Evolutionary conservation across 371 early-diverging fungal genomes (phyloP).

Genomic region (Basidiobolus meristosporus): DNA sequence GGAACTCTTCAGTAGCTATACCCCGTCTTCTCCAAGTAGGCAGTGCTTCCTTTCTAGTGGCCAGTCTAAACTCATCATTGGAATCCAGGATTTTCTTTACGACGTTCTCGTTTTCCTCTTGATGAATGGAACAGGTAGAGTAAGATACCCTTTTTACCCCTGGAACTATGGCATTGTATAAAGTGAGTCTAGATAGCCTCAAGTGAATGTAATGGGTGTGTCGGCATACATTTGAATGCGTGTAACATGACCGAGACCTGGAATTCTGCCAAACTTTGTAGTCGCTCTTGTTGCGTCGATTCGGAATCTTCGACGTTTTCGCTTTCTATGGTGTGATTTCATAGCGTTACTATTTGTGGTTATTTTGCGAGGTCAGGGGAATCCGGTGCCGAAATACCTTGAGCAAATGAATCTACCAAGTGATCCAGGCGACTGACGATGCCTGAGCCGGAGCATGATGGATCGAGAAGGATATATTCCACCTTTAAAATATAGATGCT

Average conservation of each 20-base stretch:
- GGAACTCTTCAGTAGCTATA: conserved; percentile 16
- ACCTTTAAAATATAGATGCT: conserved; percentile 18
- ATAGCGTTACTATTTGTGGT: conserved; percentile 5
- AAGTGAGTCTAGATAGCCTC: background rate
- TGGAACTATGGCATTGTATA: conserved; percentile 24
- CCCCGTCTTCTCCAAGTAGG: conserved; percentile 65
- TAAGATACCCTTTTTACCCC: conserved; percentile 68
- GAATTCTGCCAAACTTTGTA: conserved; percentile 49
- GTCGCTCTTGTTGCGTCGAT: conserved; percentile 38
- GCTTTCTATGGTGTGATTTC: background rate
- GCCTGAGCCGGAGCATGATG: conserved; percentile 96
- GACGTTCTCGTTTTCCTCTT: conserved; percentile 93
- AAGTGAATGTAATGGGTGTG: background rate
- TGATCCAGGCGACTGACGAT: conserved; percentile 75
- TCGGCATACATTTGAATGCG: conserved; percentile 42
- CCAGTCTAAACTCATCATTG: conserved; percentile 31
- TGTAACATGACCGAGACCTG: conserved; percentile 43
- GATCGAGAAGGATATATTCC: conserved; percentile 90
- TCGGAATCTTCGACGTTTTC: background rate
- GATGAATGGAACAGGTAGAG: conserved; percentile 89
- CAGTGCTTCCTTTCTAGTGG: conserved; percentile 27
- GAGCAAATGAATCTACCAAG: conserved; percentile 34
- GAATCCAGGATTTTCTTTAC: conserved; percentile 36
- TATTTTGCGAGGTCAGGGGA: conserved; percentile 6
- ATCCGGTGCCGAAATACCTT: conserved; percentile 12